A percentile compares a stretch with the other conserved stretches of the same genome.
These are phyloP conservation scores for Hysterangium stoloniferum DNA, from an alignment of 768 basidiomycete species.

Conservation along the genomic window DNA sequence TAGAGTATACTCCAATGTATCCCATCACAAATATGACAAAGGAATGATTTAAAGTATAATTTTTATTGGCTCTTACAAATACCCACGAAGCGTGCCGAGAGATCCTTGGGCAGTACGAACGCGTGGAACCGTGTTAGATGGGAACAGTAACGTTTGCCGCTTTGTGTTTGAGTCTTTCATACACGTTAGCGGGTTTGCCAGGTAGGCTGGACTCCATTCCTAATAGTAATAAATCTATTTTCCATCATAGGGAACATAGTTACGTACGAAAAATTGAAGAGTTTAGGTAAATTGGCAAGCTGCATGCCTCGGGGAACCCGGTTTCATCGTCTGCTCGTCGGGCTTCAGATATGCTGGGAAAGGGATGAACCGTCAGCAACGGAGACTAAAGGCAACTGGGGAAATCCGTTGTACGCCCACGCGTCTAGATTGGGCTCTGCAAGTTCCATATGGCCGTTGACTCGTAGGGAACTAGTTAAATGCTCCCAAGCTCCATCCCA, in stretches of 20 bases:
- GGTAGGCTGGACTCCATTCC: neutral
- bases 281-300: constrained; percentile 73
- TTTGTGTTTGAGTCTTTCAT: constrained; percentile 78
- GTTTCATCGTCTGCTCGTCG: constrained; percentile 42
- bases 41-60: no score
- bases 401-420: constrained; percentile 20
- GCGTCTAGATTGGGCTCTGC: constrained; percentile 47
- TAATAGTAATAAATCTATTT: neutral
- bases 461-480: constrained; percentile 59
- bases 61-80: no score
- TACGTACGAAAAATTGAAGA: constrained; percentile 72
- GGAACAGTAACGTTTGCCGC: constrained; percentile 62
- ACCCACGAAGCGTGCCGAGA: constrained; percentile 45
- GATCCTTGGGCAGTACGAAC: constrained; percentile 40
- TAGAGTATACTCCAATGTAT: no score
- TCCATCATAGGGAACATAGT: neutral
- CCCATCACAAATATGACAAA: no score
- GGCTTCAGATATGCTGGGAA: constrained; percentile 18
- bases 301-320: constrained; percentile 49
- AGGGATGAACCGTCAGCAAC: constrained; percentile 13
- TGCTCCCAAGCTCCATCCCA: constrained; percentile 48
- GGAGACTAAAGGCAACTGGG: neutral
- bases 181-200: no score
- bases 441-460: constrained; percentile 67
- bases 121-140: constrained; percentile 80